phyloP scores from a whole-genome alignment of 1,284 basidiomycete genomes.

The Ustilago sp. region DNA sequence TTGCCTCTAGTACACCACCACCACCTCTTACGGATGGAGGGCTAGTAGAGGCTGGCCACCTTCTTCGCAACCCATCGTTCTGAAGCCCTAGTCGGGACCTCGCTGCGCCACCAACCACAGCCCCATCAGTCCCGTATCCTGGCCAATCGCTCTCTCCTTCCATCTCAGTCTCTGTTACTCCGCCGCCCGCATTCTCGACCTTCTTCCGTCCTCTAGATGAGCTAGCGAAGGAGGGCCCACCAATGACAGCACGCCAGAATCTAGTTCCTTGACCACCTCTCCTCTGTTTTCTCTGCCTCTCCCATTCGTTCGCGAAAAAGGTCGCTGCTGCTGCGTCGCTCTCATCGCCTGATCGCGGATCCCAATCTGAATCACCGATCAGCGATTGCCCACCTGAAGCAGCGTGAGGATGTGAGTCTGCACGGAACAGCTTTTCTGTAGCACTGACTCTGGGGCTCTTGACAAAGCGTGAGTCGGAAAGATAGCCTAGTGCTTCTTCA shows the following conservation, averaged over 20 bases:
- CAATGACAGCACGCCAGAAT: constrained; percentile 61
- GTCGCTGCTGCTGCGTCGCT: constrained; percentile 39
- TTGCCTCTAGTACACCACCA: constrained; percentile 1
- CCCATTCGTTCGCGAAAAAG: constrained; percentile 32
- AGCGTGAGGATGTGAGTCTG: constrained; percentile 13
- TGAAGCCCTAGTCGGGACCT: not conserved
- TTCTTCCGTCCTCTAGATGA: constrained; percentile 15
- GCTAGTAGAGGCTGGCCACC: not conserved
- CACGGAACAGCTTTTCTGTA: constrained; percentile 16
- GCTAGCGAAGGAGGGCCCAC: constrained; percentile 48
- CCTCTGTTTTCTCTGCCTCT: constrained; percentile 29
- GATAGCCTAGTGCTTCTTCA: constrained; percentile 24
- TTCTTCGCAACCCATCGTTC: constrained; percentile 16
- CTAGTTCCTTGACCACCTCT: constrained; percentile 52
- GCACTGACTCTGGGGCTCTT: constrained; percentile 23
- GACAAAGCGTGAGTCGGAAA: constrained; percentile 34
- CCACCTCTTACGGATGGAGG: not conserved
- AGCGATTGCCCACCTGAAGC: constrained; percentile 13
- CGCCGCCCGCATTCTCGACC: constrained; percentile 6
- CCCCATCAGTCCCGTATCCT: constrained; percentile 36
- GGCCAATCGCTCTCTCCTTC: constrained; percentile 46
- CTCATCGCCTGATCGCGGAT: constrained; percentile 41
- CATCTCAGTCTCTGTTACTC: constrained; percentile 37
- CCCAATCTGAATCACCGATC: constrained; percentile 37
- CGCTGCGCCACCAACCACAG: constrained; percentile 23